These are phyloP conservation scores for Aspergillus carlsbadensis DNA, from an alignment of 495 filamentous ascomycete genomes.

Conservation along the genomic window DNA sequence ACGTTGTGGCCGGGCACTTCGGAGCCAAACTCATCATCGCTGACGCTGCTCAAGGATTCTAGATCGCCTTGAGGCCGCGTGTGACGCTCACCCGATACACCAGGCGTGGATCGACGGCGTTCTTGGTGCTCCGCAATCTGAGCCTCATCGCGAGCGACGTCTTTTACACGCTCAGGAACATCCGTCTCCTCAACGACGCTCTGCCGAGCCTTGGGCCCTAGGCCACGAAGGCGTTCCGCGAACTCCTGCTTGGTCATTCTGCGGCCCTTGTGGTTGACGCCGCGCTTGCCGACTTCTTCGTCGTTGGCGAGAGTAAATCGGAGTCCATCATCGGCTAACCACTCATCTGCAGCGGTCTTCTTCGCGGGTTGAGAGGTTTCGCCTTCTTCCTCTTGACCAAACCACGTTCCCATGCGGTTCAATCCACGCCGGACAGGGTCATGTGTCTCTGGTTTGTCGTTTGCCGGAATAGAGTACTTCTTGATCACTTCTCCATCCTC, in stretches of 20 bases:
- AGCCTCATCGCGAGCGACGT: constrained; percentile 50
- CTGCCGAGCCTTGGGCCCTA: constrained; percentile 74
- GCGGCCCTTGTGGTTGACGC: constrained; percentile 53
- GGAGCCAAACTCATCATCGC: constrained; percentile 28
- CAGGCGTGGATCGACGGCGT: constrained; percentile 18
- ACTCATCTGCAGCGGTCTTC: constrained; percentile 31
- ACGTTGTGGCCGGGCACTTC: constrained; percentile 47
- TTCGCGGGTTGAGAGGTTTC: constrained; percentile 40
- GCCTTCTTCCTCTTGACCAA: constrained; percentile 52
- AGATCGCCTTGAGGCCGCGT: constrained; percentile 20
- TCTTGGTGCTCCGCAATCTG: constrained; percentile 30
- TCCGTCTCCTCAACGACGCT: constrained; percentile 69
- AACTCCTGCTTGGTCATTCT: constrained; percentile 92
- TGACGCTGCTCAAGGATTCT: constrained; percentile 30
- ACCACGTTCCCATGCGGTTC: constrained; percentile 62
- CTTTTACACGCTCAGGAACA: constrained; percentile 58
- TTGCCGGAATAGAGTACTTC: constrained; percentile 81
- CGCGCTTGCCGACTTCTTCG: constrained; percentile 29
- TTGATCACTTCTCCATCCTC: constrained; percentile 97
- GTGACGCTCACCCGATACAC: neutral
- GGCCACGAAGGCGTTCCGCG: constrained; percentile 73
- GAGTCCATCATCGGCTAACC: constrained; percentile 71
- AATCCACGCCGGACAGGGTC: constrained; percentile 49
- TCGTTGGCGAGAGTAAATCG: constrained; percentile 75
- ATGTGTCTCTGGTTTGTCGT: constrained; percentile 28